Conservation (phyloP, 352 stramenopile genomes). For the Phytophthora aleatoria region DNA sequence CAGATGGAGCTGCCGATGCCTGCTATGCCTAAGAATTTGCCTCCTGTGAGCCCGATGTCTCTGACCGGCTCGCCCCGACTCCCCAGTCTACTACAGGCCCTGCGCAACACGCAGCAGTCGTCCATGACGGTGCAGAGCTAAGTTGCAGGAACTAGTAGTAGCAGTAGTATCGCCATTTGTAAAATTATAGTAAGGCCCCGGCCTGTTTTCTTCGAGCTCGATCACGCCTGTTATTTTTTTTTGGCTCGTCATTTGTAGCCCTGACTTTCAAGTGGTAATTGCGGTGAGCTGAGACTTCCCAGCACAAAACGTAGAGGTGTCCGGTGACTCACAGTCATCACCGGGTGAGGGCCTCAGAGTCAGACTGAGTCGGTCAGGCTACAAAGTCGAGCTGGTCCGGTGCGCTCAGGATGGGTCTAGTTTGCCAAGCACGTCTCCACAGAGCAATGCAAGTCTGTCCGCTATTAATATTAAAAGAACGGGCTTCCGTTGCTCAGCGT, state of each 20-base stretch:
- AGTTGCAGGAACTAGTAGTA: slow-evolving; percentile 9
- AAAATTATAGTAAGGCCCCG: slow-evolving; percentile 19
- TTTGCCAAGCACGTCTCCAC: too few species aligned
- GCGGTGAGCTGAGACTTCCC: not conserved
- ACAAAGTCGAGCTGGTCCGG: not conserved
- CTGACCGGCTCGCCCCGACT: slow-evolving; percentile 29
- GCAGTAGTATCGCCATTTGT: slow-evolving; percentile 5
- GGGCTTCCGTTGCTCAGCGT: not conserved
- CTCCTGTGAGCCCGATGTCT: slow-evolving; percentile 8
- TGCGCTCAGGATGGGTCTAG: not conserved
- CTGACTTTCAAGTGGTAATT: too few species aligned
- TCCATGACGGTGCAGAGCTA: slow-evolving; percentile 28
- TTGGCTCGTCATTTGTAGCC: too few species aligned
- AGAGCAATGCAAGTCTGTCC: too few species aligned
- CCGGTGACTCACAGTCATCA: too few species aligned
- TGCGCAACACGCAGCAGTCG: slow-evolving; percentile 42
- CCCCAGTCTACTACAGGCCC: slow-evolving; percentile 50
- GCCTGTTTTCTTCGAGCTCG: not conserved
- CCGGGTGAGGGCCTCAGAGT: too few species aligned
- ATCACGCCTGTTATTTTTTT: not conserved
- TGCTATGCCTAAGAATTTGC: slow-evolving; percentile 31
- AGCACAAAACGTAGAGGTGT: too few species aligned
- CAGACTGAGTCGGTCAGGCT: too few species aligned
- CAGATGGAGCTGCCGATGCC: slow-evolving; percentile 30
- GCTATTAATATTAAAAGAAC: too few species aligned